A percentile compares a stretch with the other conserved stretches of the same genome.
Evolutionary conservation across 176 grass and related monocot genomes (phyloP).

Genomic region (Miscanthus lutarioriparius): DNA sequence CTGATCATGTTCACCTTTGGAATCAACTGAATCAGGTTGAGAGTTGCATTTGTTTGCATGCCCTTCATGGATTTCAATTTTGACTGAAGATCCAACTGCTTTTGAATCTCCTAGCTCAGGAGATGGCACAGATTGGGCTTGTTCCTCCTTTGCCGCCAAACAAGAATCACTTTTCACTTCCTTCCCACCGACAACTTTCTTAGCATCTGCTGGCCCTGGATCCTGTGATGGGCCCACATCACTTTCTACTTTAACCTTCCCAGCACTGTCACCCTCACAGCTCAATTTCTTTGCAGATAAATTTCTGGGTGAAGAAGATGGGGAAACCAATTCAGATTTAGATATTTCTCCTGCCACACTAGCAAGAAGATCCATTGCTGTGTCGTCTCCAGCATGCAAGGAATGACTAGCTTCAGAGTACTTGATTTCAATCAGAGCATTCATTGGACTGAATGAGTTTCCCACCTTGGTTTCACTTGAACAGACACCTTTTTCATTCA

Average conservation of each 20-base stretch:
- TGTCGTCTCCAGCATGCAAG: constrained; percentile 69
- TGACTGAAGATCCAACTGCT: constrained; percentile 17
- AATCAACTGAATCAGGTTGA: constrained; percentile 15
- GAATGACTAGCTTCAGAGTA: constrained; percentile 65
- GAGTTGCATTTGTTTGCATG: not conserved
- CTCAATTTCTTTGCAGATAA: constrained; percentile 47
- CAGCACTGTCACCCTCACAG: constrained; percentile 35
- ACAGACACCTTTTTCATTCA: constrained; percentile 52
- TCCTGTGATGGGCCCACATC: constrained; percentile 12
- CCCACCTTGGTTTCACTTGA: constrained; percentile 42
- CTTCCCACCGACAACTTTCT: constrained; percentile 23
- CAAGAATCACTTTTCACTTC: constrained; percentile 33
- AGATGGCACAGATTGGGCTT: not conserved
- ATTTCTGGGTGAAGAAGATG: constrained; percentile 44
- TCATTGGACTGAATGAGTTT: constrained; percentile 79
- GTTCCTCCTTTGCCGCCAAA: constrained; percentile 38
- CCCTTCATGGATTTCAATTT: constrained; percentile 38
- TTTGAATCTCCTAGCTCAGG: constrained; percentile 28
- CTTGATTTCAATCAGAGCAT: constrained; percentile 94
- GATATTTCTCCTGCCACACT: constrained; percentile 92
- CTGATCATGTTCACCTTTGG: constrained; percentile 30
- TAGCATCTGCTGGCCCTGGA: constrained; percentile 20
- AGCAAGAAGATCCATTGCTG: constrained; percentile 90
- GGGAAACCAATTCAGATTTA: constrained; percentile 65
- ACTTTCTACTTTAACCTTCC: constrained; percentile 47